Percentiles rank a stretch among this genome's conserved stretches.
phyloP scores from a whole-genome alignment of 31 red algal species.

The Porphyra umbilicalis region DNA sequence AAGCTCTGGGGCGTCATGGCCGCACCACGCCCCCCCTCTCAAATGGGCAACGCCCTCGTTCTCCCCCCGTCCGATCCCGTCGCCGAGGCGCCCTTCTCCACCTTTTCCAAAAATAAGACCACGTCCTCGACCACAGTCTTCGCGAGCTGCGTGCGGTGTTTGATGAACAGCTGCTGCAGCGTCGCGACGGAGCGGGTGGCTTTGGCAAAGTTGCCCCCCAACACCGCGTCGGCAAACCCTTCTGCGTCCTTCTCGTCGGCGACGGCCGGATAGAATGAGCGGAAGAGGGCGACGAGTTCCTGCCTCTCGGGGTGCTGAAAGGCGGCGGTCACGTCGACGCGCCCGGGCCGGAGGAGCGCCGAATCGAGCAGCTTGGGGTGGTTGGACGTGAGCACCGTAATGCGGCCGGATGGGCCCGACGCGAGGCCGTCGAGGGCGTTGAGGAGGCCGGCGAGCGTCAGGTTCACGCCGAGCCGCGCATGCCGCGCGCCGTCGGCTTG shows the following conservation, averaged over 20 bases:
- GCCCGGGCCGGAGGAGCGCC: constrained; percentile 41
- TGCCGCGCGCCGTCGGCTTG: constrained; percentile 3
- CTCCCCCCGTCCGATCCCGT: no score
- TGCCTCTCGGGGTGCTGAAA: constrained; percentile 6
- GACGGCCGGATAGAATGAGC: constrained; percentile 19
- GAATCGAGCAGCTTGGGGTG: constrained; percentile 25
- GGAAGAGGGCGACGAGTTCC: constrained; percentile 13
- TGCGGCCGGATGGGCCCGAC: constrained; percentile 1
- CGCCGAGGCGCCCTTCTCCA: no score
- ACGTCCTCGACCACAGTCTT: no score
- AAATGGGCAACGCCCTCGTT: no score
- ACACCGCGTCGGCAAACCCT: constrained; percentile 10
- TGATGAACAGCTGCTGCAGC: constrained; percentile 37
- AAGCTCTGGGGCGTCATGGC: no score
- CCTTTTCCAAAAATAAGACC: no score
- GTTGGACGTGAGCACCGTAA: constrained; percentile 55
- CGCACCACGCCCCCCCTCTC: no score
- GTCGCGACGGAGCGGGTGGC: constrained; percentile 6
- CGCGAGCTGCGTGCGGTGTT: no score
- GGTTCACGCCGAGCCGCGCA: neutral
- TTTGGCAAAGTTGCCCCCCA: neutral
- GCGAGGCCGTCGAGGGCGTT: constrained; percentile 51
- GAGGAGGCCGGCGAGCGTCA: constrained; percentile 47
- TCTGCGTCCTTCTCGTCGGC: neutral
- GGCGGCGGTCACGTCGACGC: constrained; percentile 24